phyloP scores from a whole-genome alignment of 2,329 filamentous ascomycete species.

The Trichoderma sp. region DNA sequence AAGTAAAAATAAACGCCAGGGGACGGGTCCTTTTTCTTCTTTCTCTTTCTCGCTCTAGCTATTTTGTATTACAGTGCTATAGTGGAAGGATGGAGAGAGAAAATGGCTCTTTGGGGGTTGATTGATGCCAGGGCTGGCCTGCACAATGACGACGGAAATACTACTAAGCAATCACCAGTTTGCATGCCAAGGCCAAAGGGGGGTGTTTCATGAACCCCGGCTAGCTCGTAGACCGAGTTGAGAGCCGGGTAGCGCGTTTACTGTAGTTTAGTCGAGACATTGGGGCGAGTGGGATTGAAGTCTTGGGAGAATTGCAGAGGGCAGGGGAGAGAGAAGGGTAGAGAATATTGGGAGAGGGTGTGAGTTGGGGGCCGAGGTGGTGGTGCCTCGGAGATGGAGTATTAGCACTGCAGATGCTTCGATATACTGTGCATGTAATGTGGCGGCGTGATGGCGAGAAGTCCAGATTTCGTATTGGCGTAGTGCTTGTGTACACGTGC shows the following conservation, averaged over 20 bases:
- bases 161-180: background rate
- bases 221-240: background rate
- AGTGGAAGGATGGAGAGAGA: no score
- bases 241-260: background rate
- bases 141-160: background rate
- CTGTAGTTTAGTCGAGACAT: background rate
- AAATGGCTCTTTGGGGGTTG: background rate
- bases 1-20: background rate
- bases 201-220: conserved; percentile 13
- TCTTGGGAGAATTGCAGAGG: background rate
- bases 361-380: background rate
- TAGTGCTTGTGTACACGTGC: background rate
- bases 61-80: background rate
- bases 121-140: background rate
- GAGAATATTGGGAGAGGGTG: background rate
- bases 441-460: background rate
- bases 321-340: background rate
- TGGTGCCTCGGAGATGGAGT: background rate
- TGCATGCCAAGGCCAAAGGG: conserved; percentile 3
- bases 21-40: background rate
- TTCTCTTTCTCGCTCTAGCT: background rate
- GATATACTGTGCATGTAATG: no score
- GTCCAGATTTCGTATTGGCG: background rate
- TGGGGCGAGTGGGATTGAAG: background rate
- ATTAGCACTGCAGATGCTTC: no score